Conservation (phyloP, 257 asterid species). For the Striga asiatica region DNA sequence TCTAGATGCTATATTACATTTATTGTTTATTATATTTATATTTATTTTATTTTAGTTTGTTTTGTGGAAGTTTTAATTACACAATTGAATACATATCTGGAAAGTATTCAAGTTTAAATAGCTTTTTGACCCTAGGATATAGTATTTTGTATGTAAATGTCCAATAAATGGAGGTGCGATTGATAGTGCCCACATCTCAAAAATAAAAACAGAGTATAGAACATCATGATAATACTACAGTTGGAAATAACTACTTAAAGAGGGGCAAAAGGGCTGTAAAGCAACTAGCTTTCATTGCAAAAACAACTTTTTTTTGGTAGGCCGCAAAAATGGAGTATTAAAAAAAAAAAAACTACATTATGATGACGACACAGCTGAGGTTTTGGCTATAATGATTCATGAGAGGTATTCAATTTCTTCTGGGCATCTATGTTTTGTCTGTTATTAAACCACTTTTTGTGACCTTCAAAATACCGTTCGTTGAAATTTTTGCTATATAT, state of each 20-base stretch:
- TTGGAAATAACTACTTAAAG: conserved; percentile 14
- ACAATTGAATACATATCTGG: too few relatives aligned
- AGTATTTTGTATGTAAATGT: too few relatives aligned
- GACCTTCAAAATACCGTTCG: background rate
- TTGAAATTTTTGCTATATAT: background rate
- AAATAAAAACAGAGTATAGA: background rate
- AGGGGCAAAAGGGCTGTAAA: conserved; percentile 25
- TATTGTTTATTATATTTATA: too few relatives aligned
- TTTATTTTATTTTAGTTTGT: too few relatives aligned
- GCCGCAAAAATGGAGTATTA: conserved; percentile 1
- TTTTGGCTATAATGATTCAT: conserved; percentile 3
- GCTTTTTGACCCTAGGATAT: too few relatives aligned
- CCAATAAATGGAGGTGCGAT: background rate
- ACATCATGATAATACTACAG: background rate
- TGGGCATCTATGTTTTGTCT: conserved; percentile 24
- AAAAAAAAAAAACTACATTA: background rate
- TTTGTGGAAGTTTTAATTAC: too few relatives aligned
- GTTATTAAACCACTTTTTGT: conserved; percentile 14
- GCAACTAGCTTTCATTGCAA: conserved; percentile 21
- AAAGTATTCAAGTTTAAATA: too few relatives aligned
- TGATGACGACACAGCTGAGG: conserved; percentile 1
- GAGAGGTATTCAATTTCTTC: conserved; percentile 7
- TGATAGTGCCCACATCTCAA: background rate
- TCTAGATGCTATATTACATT: too few relatives aligned
- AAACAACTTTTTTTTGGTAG: conserved; percentile 18